These are phyloP conservation scores for Hypoxylon sp. DNA, from an alignment of 2,329 filamentous ascomycete species.

Conservation along the genomic window DNA sequence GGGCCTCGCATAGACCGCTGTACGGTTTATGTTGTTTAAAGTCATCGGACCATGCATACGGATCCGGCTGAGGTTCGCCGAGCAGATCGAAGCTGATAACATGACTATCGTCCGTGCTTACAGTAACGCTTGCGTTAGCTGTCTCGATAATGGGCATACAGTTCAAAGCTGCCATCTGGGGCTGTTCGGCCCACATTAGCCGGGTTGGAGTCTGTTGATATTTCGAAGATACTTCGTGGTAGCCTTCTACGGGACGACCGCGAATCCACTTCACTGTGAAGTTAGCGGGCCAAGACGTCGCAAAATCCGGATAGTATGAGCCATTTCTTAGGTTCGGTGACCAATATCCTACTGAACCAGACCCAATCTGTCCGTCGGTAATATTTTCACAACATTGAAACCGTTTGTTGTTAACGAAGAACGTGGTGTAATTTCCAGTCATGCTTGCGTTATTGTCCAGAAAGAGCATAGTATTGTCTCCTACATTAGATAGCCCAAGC, in stretches of 20 bases:
- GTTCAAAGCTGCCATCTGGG: conserved; percentile 39
- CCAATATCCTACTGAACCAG: conserved; percentile 41
- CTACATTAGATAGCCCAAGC: conserved; percentile 18
- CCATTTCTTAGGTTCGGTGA: conserved; percentile 26
- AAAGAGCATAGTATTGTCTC: conserved; percentile 21
- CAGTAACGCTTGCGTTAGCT: conserved; percentile 29
- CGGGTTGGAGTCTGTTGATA: background rate
- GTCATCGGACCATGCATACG: conserved; percentile 27
- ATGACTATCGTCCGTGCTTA: conserved; percentile 23
- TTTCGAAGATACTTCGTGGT: background rate
- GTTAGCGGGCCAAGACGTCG: conserved; percentile 32
- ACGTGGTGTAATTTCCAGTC: conserved; percentile 26
- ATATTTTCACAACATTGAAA: conserved; percentile 39
- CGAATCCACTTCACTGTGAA: conserved; percentile 44
- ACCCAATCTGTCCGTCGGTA: conserved; percentile 20
- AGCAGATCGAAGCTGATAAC: conserved; percentile 24
- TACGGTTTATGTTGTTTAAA: conserved; percentile 21
- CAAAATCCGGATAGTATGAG: conserved; percentile 18
- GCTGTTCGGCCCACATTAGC: conserved; percentile 34
- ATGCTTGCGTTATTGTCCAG: conserved; percentile 13
- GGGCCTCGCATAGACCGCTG: background rate
- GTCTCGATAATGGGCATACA: conserved; percentile 41
- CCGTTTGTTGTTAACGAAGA: conserved; percentile 33
- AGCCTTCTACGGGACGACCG: conserved; percentile 32
- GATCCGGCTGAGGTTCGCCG: conserved; percentile 17